Conservation (phyloP, 306 rosid genomes). For the Rubus parviflorus region DNA sequence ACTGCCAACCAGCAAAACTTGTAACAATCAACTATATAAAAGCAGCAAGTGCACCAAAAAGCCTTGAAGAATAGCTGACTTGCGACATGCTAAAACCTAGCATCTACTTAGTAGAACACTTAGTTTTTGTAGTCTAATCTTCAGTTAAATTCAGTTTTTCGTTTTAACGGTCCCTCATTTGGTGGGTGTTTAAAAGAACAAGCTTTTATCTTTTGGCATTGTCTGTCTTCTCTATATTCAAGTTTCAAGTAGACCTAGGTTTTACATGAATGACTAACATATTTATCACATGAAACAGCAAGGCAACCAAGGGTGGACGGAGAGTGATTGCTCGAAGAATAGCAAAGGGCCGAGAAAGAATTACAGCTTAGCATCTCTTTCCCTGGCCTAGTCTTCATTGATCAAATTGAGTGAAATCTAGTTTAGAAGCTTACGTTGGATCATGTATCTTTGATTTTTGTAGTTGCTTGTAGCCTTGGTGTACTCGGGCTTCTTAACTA, state of each 20-base stretch:
- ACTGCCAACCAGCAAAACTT: no score
- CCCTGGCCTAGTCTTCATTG: constrained; percentile 3
- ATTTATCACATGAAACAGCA: constrained; percentile 55
- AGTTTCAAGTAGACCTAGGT: constrained; percentile 5
- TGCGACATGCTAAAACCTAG: no score
- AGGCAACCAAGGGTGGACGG: constrained; percentile 94
- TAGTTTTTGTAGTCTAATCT: not conserved
- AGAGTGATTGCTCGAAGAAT: constrained; percentile 87
- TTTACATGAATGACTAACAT: constrained; percentile 1
- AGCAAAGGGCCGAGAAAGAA: constrained; percentile 82
- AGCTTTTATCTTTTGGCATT: not conserved
- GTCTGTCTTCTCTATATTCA: not conserved
- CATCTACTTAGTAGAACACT: not conserved
- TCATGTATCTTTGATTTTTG: constrained; percentile 7
- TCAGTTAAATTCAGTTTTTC: not conserved
- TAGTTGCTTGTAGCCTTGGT: not conserved
- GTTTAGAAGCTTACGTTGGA: constrained; percentile 19
- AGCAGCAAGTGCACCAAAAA: no score
- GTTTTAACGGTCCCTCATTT: not conserved
- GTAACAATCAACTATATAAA: no score
- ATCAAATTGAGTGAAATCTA: constrained; percentile 16
- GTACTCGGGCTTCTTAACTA: not conserved
- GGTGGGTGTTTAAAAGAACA: not conserved
- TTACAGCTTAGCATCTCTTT: constrained; percentile 67
- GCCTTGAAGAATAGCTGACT: no score